Base-by-base conservation (phyloP, 2,329 filamentous ascomycete species). In the Aulographum hederae region DNA sequence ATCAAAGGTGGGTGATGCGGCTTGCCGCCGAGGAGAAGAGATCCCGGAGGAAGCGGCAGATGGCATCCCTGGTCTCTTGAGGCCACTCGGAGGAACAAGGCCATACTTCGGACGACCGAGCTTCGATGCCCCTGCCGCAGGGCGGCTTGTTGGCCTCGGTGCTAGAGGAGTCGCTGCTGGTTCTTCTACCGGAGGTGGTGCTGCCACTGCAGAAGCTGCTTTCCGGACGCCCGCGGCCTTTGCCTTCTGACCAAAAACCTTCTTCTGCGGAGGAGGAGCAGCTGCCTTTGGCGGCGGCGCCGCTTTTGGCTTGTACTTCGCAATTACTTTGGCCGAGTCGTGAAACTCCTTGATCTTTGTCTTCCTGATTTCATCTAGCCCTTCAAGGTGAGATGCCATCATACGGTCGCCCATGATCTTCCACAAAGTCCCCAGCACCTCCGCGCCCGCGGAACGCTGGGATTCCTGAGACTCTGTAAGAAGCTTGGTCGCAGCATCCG, bases 391-490 rank as follows among this genome's bases (percentile, higher is more conserved):
- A 6, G 81, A 78, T 27, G 78, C 82, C 89, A 98, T 98, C 32
- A 80, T 80, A 35, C 89, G 73, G 53, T 98, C 91, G 26, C 89
- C 86, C 59, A 95, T 80, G 34, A 98, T 95, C 59, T 95, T 98
- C 89, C 94, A 95, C 31, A 98, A 55, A 0, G 85, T 93, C 39
- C 91, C 89, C 3, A 98, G 61, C 20, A 89, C 74, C 52, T 98
- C 89, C 11, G 85, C 85, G 51, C 85, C 89, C 18, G 82, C 84
- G 30, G 86, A 77, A 54, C 89, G 73, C 36, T 92, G 70, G 3
- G 68, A 75, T 43, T 91, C 85, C 42, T 75, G 85, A 0, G 81
- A 86, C 50, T 98, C 89, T 0, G 85, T 76, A 12, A 98, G 63
- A 5, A 95, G 61, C 53, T 93, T 95, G 46, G 86, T 94, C 18